These are phyloP conservation scores for Picea sitchensis DNA, from an alignment of 75 land plant species.

Conservation along the genomic window DNA sequence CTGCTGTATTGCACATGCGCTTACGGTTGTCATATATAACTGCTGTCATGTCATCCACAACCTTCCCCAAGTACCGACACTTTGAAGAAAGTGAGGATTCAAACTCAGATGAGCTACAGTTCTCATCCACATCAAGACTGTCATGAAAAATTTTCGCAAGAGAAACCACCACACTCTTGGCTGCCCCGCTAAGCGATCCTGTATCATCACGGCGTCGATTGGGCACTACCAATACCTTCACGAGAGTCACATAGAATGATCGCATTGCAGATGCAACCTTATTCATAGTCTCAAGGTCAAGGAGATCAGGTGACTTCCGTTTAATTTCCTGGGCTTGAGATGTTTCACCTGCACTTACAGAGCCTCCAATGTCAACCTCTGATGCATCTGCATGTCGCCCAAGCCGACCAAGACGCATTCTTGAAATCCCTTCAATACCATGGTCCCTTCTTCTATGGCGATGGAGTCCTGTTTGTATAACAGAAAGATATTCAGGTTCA, in stretches of 20 bases:
- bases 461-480: conserved; percentile 50
- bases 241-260: conserved; percentile 62
- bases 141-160: conserved; percentile 70
- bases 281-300: conserved; percentile 56
- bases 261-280: conserved; percentile 67
- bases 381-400: conserved; percentile 59
- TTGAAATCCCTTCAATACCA: conserved; percentile 52
- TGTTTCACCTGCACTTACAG: conserved; percentile 32
- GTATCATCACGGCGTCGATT: conserved; percentile 85
- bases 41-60: conserved; percentile 79
- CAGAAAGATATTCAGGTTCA: conserved; percentile 69
- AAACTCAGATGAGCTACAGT: conserved; percentile 31
- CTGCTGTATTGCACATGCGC: conserved; percentile 63
- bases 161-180: conserved; percentile 62
- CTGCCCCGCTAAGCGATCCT: conserved; percentile 50
- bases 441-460: conserved; percentile 50
- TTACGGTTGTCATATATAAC: conserved; percentile 70
- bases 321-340: conserved; percentile 48
- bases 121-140: conserved; percentile 59
- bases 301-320: conserved; percentile 69
- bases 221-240: conserved; percentile 71
- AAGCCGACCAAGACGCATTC: conserved; percentile 62
- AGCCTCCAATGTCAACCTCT: conserved; percentile 46
- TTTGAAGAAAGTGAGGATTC: conserved; percentile 66
- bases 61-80: conserved; percentile 95